These are phyloP conservation scores for Entonaema liquescens DNA, from an alignment of 495 filamentous ascomycete species.

Conservation along the genomic window DNA sequence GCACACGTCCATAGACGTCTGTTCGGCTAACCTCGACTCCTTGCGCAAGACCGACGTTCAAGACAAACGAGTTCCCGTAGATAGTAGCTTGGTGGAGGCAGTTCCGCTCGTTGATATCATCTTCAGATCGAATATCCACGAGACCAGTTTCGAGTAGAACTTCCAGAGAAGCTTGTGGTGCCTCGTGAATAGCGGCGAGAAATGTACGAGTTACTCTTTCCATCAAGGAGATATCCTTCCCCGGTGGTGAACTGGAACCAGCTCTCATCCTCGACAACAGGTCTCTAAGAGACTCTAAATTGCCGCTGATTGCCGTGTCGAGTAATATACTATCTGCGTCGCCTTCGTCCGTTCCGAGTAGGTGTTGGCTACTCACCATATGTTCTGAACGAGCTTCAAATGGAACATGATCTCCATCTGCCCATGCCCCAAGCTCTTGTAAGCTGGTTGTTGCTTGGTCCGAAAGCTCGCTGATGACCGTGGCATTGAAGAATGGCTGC, in stretches of 20 bases:
- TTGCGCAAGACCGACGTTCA: constrained; percentile 73
- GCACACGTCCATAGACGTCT: constrained; percentile 93
- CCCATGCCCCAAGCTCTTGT: constrained; percentile 93
- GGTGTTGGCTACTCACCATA: constrained; percentile 66
- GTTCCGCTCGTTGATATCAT: constrained; percentile 97
- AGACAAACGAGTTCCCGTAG: constrained; percentile 79
- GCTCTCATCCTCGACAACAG: constrained; percentile 60
- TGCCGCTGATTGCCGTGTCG: constrained; percentile 82
- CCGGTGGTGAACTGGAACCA: constrained; percentile 48
- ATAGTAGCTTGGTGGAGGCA: constrained; percentile 95
- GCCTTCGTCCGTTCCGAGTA: constrained; percentile 76
- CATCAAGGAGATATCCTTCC: constrained; percentile 56
- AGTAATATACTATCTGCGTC: constrained; percentile 90
- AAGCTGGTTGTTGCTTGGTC: constrained; percentile 94
- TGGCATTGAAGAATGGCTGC: constrained; percentile 96
- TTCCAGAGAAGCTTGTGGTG: constrained; percentile 77
- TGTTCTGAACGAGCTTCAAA: constrained; percentile 75
- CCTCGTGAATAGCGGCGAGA: constrained; percentile 84
- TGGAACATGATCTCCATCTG: constrained; percentile 89
- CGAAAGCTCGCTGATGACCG: constrained; percentile 94
- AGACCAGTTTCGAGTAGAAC: constrained; percentile 80
- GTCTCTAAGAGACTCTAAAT: constrained; percentile 64
- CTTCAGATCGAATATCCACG: constrained; percentile 86
- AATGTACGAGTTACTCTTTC: constrained; percentile 89
- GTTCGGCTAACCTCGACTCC: constrained; percentile 78